A percentile compares a stretch with the other conserved stretches of the same genome.
Conservation (phyloP, 129 eudicot species). For the Tagetes patula region DNA sequence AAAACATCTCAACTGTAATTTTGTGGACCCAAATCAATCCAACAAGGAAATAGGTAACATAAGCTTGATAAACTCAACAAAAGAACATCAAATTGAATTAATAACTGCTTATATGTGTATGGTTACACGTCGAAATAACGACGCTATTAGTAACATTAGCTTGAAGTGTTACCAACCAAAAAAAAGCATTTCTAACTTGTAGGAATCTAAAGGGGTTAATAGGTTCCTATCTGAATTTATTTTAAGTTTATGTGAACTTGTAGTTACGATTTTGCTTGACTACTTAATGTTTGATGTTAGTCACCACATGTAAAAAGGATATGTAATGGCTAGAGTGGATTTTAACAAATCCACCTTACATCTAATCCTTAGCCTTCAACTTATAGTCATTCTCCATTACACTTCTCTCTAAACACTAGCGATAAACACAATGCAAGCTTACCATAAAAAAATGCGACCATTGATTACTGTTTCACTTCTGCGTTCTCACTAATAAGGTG, state of each 20-base stretch:
- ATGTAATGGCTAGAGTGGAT: not conserved
- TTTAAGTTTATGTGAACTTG: not conserved
- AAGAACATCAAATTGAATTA: not conserved
- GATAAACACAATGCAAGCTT: not conserved
- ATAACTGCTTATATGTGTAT: not conserved
- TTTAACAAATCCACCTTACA: not conserved
- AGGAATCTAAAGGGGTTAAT: not conserved
- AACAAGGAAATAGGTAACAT: slow-evolving; percentile 16
- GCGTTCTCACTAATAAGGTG: not conserved
- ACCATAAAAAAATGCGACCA: not conserved
- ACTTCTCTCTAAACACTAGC: not conserved
- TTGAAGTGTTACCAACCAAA: not conserved
- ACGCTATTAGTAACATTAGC: not conserved
- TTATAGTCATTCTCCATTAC: not conserved
- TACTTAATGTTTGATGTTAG: not conserved
- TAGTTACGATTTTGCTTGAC: not conserved
- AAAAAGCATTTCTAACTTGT: slow-evolving; percentile 5
- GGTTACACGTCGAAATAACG: not conserved
- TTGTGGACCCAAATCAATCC: slow-evolving; percentile 13
- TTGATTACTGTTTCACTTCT: not conserved
- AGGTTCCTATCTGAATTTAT: not conserved
- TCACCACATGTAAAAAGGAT: not conserved
- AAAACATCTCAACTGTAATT: slow-evolving; percentile 2
- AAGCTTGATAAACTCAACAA: slow-evolving; percentile 10
- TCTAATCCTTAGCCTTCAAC: not conserved